Conservation (phyloP, 2,329 filamentous ascomycete species). For the Aspergillus sergii region DNA sequence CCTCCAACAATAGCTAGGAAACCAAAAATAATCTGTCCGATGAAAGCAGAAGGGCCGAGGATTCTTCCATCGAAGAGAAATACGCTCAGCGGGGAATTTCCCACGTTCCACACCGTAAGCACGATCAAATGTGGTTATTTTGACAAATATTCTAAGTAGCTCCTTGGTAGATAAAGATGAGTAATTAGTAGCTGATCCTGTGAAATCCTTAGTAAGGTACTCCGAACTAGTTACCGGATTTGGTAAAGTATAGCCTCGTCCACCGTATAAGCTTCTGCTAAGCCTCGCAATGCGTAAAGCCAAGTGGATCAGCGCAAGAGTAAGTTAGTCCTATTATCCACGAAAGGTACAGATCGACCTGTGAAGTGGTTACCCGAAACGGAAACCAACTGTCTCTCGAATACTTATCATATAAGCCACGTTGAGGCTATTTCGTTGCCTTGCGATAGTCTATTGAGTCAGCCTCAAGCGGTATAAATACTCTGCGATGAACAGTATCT, state of each 20-base stretch:
- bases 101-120: neutral
- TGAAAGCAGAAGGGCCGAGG: fast-evolving
- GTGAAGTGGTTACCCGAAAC: neutral
- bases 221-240: neutral
- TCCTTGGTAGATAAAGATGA: neutral
- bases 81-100: neutral
- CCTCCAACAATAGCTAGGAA: neutral
- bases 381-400: neutral
- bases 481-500: neutral
- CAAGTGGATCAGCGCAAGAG: neutral
- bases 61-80: neutral
- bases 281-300: neutral
- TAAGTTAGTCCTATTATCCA: neutral
- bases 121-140: neutral
- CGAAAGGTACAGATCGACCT: neutral
- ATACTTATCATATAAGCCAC: neutral
- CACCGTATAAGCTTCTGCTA: neutral
- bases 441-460: neutral
- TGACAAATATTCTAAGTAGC: too few relatives aligned
- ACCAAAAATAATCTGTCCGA: neutral
- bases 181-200: neutral
- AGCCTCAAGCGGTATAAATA: neutral
- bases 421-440: neutral
- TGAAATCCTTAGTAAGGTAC: neutral
- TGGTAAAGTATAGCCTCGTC: neutral